Base-by-base conservation (phyloP, 2,329 filamentous ascomycete species). In the Beauveria rudraprayagi region DNA sequence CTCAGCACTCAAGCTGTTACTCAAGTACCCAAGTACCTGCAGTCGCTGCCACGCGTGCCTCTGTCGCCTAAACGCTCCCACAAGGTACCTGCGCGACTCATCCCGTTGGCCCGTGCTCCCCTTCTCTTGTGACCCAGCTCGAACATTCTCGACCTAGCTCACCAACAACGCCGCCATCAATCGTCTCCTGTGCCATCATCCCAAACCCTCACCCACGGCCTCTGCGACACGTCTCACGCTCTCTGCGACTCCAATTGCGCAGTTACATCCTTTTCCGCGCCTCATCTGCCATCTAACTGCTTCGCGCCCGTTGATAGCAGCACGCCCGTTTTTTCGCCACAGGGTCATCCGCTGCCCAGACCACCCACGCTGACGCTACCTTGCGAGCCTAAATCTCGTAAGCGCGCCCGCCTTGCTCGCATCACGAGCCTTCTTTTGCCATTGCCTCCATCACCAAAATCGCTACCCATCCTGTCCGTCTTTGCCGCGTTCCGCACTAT, bases 371-470 rank as follows among this genome's bases (percentile, higher is more conserved):
- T 59, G 56, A 59, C 56, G 56, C 56, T 59, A 47, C 56, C 56
- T 44, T 51, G 56, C 56, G 34, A 59, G 56, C 56, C 56, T 59
- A 44, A 58, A 24, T 7, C 56, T 52, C 58, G 58, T 61, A 61
- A 61, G 58, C 58, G 58, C 58, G 51, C 51, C 57, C 44, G 16
- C 30, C 46, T 50, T 40, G 47, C 44, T 22, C 19, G 43, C 51
- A 61, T 61, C 58, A 61, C 58, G 58, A 61, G 59, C 60, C 43
- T 43, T 60, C 61, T 67, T 70, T 30, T 28, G 44, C 14, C 44
- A 30, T 47, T 44, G 43, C 55, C 44, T 48, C 34, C 55, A 56
- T 56, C 54, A 37, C 26, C 44, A 40, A 8, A 44, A 55, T 16
- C 26, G 16, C 19, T 14, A 1, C 14, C 28, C 16, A 16, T 37